Conservation (phyloP, 75 land plant species). For the Selaginella tamariscina region DNA sequence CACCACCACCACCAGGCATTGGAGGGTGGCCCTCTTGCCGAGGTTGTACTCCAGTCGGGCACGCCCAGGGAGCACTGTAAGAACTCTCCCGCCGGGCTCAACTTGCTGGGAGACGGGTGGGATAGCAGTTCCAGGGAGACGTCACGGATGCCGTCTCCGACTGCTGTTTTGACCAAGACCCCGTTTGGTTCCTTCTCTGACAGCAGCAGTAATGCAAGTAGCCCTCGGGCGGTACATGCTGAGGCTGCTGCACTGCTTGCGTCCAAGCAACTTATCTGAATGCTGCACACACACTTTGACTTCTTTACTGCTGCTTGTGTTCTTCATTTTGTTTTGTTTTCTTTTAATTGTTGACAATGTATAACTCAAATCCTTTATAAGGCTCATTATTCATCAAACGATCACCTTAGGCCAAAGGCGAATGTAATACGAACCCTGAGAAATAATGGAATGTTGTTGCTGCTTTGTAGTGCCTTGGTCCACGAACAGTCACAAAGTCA, state of each 20-base stretch:
- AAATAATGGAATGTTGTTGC: too few species aligned
- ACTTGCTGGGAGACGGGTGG: conserved; percentile 32
- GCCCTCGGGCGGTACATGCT: conserved; percentile 13
- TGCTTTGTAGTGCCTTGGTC: too few species aligned
- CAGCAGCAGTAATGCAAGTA: conserved; percentile 37
- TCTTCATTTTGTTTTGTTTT: too few species aligned
- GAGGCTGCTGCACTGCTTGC: not conserved
- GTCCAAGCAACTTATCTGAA: not conserved
- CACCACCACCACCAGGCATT: conserved; percentile 21
- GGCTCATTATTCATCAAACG: too few species aligned
- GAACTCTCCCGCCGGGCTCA: conserved; percentile 14
- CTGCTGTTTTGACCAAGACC: conserved; percentile 41
- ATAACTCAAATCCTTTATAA: too few species aligned
- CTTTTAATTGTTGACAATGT: too few species aligned
- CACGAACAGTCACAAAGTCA: too few species aligned
- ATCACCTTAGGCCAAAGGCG: too few species aligned
- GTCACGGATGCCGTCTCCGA: conserved; percentile 29
- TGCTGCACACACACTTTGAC: too few species aligned
- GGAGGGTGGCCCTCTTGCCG: conserved; percentile 81
- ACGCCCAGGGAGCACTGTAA: conserved; percentile 9
- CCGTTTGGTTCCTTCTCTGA: conserved; percentile 21
- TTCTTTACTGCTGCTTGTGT: too few species aligned
- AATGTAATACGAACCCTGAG: too few species aligned
- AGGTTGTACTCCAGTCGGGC: conserved; percentile 43
- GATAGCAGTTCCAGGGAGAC: conserved; percentile 22